These are phyloP conservation scores for Fusarium coicis DNA, from an alignment of 2,329 filamentous ascomycete species.

Conservation along the genomic window DNA sequence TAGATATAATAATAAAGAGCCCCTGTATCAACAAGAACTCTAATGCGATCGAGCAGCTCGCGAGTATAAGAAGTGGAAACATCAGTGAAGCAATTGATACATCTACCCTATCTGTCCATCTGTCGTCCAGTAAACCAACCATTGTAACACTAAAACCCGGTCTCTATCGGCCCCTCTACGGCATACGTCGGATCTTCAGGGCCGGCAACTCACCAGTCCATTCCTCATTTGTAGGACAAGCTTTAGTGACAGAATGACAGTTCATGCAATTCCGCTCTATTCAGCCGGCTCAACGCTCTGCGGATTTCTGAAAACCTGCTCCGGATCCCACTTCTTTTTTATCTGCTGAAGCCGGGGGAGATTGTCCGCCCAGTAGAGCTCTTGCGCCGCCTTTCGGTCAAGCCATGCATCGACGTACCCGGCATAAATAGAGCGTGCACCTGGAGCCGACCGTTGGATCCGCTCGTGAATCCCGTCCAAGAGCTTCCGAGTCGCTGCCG, in stretches of 20 bases:
- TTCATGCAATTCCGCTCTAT: conserved; percentile 48
- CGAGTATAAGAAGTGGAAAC: neutral
- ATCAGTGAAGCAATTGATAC: neutral
- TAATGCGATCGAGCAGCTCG: neutral
- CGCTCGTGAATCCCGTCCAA: conserved; percentile 61
- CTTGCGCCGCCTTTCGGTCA: conserved; percentile 49
- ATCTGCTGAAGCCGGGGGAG: conserved; percentile 48
- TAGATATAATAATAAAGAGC: neutral
- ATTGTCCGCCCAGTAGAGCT: conserved; percentile 52
- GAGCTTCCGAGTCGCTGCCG: conserved; percentile 60
- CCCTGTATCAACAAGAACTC: neutral
- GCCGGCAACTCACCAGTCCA: conserved; percentile 1
- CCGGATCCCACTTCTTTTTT: conserved; percentile 52
- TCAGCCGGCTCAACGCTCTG: conserved; percentile 48
- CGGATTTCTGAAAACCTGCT: conserved; percentile 53
- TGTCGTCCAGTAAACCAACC: neutral
- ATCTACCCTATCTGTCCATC: neutral
- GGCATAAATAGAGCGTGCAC: conserved; percentile 65
- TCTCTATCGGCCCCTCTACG: conserved; percentile 26
- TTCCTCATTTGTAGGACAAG: neutral
- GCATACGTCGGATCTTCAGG: conserved; percentile 16
- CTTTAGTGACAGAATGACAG: conserved; percentile 8
- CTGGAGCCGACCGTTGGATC: conserved; percentile 47
- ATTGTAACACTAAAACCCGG: neutral
- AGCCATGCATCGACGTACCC: conserved; percentile 70